Evolutionary conservation across 129 eudicot genomes (phyloP).

Genomic region (Lactuca saligna): DNA sequence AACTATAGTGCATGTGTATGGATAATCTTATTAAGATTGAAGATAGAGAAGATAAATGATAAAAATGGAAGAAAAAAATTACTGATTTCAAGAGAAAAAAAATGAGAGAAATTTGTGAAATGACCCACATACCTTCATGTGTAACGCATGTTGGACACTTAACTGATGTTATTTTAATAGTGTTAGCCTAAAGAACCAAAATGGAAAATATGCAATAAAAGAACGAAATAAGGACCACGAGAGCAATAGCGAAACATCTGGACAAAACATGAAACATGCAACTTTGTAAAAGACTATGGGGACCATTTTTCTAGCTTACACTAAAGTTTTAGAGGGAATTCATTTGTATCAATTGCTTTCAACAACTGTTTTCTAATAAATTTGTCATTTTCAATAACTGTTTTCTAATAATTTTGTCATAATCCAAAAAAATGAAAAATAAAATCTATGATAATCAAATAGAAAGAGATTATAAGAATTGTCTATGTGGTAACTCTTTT

Average conservation of each 20-base stretch:
- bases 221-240: background rate
- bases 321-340: background rate
- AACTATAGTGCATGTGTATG: background rate
- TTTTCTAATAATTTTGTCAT: background rate
- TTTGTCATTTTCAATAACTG: no score
- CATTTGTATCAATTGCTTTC: background rate
- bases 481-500: background rate
- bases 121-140: background rate
- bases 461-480: background rate
- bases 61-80: no score
- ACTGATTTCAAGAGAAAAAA: no score
- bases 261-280: background rate
- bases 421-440: background rate
- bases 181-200: background rate
- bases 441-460: no score
- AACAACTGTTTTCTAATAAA: background rate
- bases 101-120: background rate
- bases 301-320: background rate
- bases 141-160: background rate
- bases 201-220: no score
- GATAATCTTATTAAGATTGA: background rate
- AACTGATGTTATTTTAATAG: background rate
- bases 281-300: background rate
- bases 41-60: background rate
- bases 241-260: background rate